Base-by-base conservation (phyloP, 768 basidiomycete genomes). In the Pulveroboletus sp. region DNA sequence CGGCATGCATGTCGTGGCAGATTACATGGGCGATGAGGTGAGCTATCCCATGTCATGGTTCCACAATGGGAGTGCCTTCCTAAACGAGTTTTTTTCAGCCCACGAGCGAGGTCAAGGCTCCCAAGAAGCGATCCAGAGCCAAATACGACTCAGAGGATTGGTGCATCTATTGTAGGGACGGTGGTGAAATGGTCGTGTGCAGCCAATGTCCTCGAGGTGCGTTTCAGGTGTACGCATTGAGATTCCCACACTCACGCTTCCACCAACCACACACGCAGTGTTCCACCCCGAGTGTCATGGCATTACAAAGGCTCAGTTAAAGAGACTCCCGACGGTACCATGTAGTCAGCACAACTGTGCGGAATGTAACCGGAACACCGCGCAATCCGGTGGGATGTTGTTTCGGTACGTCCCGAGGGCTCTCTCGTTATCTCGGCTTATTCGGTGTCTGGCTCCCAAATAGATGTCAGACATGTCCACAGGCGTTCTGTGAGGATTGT, bases 401-500 rank as follows among this genome's bases (percentile, higher is more conserved):
- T 83, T 81, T 61, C 69, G 81, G 81, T 81, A 51, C 2, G 65
- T 34, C 10, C 33, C 27, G 19, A 19, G 17, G 20, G 14, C 17
- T 12, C 4, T 31, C 19, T 20, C 14, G 40, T 43, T 38, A 31
- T 45, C 38, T 43, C 19, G 36, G 42, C n/a, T 36, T 56, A n/a
- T n/a, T 33, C 7, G 14, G 37, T 40, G 16, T 10, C 25, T 14
- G 17, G 41, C 8, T 11, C 27, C 8, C 27, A 29, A 29, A 17
- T 43, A 81, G 80, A 51, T 84, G 81, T 52, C 78, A 75, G 48
- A 82, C 80, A 1, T 84, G 83, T 57, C 74, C 78, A 14, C 64
- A 72, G 44, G 79, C 82, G 2, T 80, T 76, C 51, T 84, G 82
- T 62, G 79, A 83, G 45, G 82, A 84, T 53, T 84, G 82, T 59